Conservation (phyloP, 179 eudicot genomes). For the Actinidia polygama region DNA sequence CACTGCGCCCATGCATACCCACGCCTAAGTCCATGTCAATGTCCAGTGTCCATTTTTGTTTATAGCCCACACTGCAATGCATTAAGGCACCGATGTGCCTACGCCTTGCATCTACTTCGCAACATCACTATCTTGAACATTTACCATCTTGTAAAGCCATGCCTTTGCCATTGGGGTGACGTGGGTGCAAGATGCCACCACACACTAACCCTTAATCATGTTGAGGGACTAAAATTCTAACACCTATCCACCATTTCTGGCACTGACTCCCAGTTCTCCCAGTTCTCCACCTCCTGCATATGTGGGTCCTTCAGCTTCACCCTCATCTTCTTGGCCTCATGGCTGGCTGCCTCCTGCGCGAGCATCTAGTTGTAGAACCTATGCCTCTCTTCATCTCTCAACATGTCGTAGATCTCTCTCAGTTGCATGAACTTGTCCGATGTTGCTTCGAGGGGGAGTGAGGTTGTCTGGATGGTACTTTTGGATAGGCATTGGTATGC, state of each 20-base stretch:
- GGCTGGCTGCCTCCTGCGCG: slow-evolving; percentile 82
- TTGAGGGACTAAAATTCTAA: too few species aligned
- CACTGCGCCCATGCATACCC: too few species aligned
- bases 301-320: slow-evolving; percentile 74
- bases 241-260: slow-evolving; percentile 81
- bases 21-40: too few species aligned
- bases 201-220: too few species aligned
- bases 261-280: slow-evolving; percentile 50
- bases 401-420: slow-evolving; percentile 61
- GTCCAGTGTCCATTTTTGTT: too few species aligned
- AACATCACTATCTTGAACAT: too few species aligned
- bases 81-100: too few species aligned
- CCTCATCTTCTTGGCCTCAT: slow-evolving; percentile 73
- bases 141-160: too few species aligned
- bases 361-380: slow-evolving; percentile 81
- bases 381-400: slow-evolving; percentile 64
- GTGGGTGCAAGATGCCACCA: too few species aligned
- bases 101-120: too few species aligned
- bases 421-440: slow-evolving; percentile 87
- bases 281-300: slow-evolving; percentile 46
- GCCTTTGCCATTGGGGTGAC: too few species aligned
- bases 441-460: slow-evolving; percentile 76
- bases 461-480: slow-evolving; percentile 86
- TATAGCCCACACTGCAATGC: too few species aligned
- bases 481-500: slow-evolving; percentile 74